Base-by-base conservation (phyloP, 495 filamentous ascomycete genomes). In the Penicillium odoratum region DNA sequence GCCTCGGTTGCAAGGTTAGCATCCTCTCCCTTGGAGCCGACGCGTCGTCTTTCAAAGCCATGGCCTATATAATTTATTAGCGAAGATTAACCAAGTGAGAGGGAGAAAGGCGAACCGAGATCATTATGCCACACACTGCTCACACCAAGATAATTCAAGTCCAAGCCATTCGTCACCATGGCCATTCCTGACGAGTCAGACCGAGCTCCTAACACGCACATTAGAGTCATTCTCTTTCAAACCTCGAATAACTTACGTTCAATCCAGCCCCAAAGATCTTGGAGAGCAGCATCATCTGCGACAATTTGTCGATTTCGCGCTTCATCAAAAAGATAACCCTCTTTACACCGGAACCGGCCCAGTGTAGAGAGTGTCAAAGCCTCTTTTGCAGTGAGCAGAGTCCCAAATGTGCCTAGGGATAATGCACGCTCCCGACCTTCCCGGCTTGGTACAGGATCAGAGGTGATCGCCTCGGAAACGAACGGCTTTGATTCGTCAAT, bases 91-190 rank as follows among this genome's bases (percentile, higher is more conserved):
- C 5, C 4, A 45, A 18, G 21, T 0, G 47, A 9, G 5, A 36
- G 1, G 15, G 9, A 4, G 25, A 7, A 4, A 30, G 40, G 59
- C 78, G 47, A 67, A 87, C 90, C 86, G 49, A 92, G 68, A 36
- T 89, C 79, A 63, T 90, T 88, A 31, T 75, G 86, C 93, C 93
- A 97, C 15, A 97, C 82, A 38, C 81, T 82, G 53, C 82, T 78
- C 43, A 98, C 86, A 4, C 94, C 94, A 66, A 97, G 69, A 68
- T 91, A 98, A 63, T 87, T 92, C 42, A 97, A 69, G 62, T 97
- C 94, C 6, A 96, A 70, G 2, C 81, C 77, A 42, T 85, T 79
- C n/a, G 82, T 74, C 45, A 90, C 79, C 90, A 97, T 93, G 4
- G 85, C 84, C 38, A 85, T 82, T 48, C 86, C 79, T 25, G 78